phyloP scores from a whole-genome alignment of 2,329 filamentous ascomycete species.

The Hypoxylon sp. region DNA sequence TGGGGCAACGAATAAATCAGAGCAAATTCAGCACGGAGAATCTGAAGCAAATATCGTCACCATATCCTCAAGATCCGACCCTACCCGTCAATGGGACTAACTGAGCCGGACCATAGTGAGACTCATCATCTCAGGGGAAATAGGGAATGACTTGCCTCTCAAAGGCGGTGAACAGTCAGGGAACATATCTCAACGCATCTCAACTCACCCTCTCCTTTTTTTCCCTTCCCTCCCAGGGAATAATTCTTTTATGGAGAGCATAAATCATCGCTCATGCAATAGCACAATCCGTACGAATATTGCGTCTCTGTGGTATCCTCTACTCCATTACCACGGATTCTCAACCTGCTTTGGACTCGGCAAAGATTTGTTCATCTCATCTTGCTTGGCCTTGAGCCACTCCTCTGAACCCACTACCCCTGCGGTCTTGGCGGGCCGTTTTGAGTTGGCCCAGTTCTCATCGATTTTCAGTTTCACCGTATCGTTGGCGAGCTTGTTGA shows the following conservation, averaged over 20 bases:
- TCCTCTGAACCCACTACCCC: conserved; percentile 12
- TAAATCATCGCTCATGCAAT: not conserved
- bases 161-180: too few relatives aligned
- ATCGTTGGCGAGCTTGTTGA: conserved; percentile 15
- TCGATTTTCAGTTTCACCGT: conserved; percentile 38
- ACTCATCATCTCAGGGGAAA: not conserved
- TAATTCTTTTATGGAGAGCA: not conserved
- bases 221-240: not conserved
- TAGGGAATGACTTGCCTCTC: not conserved
- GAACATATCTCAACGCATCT: not conserved
- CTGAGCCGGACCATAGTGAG: not conserved
- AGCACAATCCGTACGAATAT: not conserved
- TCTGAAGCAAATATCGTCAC: not conserved
- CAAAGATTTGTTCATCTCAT: not conserved
- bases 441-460: conserved; percentile 30
- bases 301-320: not conserved
- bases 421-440: conserved; percentile 15
- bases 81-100: not conserved
- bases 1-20: not conserved
- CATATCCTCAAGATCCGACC: not conserved
- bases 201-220: not conserved
- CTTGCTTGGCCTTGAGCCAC: conserved; percentile 21
- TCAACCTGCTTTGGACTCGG: not conserved
- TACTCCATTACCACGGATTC: not conserved
- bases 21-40: not conserved